Evolutionary conservation across 192 early-diverging fungal genomes (phyloP).

Genomic region (Chytriomyces sp.): DNA sequence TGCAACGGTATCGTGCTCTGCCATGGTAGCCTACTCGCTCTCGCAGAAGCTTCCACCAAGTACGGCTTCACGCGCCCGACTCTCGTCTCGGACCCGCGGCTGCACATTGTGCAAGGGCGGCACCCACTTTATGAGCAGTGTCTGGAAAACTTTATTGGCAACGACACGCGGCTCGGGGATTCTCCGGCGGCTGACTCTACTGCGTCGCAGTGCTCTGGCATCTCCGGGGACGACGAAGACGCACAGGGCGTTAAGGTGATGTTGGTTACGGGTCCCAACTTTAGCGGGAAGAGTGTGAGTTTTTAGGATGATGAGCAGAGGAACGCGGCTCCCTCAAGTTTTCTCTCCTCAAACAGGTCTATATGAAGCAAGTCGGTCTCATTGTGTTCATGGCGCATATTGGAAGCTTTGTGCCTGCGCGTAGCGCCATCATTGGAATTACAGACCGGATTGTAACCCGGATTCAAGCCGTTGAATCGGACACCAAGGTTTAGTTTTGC

Average conservation of each 20-base stretch:
- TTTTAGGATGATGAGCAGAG: neutral
- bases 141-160: conserved; percentile 69
- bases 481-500: conserved; percentile 63
- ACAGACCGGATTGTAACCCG: conserved; percentile 80
- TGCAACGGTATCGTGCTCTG: neutral
- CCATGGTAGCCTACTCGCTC: conserved; percentile 65
- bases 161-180: conserved; percentile 60
- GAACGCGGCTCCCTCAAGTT: neutral
- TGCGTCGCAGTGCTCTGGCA: neutral
- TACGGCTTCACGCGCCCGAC: conserved; percentile 59
- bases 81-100: conserved; percentile 52
- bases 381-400: conserved; percentile 89
- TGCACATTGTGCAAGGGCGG: conserved; percentile 66
- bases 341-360: conserved; percentile 35
- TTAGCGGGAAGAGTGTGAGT: conserved; percentile 67
- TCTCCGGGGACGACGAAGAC: neutral
- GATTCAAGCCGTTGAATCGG: conserved; percentile 69
- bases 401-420: conserved; percentile 85
- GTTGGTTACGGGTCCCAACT: conserved; percentile 82
- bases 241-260: conserved; percentile 46
- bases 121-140: conserved; percentile 68
- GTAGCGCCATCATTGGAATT: conserved; percentile 66
- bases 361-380: conserved; percentile 77
- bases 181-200: neutral
- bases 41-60: conserved; percentile 59